phyloP scores from a whole-genome alignment of 129 eudicot species.

The Tanacetum coccineum region DNA sequence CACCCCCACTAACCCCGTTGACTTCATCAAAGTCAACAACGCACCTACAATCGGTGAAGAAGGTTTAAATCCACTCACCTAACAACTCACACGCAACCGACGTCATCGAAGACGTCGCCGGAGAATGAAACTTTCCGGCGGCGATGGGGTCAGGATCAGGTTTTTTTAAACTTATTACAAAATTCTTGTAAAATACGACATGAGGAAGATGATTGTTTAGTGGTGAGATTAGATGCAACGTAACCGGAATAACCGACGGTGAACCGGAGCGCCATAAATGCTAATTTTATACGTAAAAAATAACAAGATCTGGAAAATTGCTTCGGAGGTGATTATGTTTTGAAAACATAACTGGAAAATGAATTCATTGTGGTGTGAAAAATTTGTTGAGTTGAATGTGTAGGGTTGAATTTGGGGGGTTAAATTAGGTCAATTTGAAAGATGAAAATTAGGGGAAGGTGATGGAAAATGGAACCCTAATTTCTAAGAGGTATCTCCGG shows the following conservation, averaged over 20 bases:
- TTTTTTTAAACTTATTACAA: conserved; percentile 29
- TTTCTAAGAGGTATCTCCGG: conserved; percentile 13
- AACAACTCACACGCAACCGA: conserved; percentile 42
- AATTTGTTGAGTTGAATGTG: conserved; percentile 22
- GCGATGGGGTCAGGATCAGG: conserved; percentile 36
- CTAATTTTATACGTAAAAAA: conserved; percentile 31
- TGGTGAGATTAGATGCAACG: conserved; percentile 52
- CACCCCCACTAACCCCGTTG: conserved; percentile 36
- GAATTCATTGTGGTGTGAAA: conserved; percentile 40
- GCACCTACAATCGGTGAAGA: conserved; percentile 38
- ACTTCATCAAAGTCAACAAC: conserved; percentile 44
- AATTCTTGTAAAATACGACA: conserved; percentile 48
- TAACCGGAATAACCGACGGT: conserved; percentile 66
- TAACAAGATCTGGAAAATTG: conserved; percentile 43
- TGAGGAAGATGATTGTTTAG: conserved; percentile 33
- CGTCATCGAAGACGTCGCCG: conserved; percentile 19
- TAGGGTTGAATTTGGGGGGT: conserved; percentile 40
- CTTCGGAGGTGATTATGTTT: conserved; percentile 19
- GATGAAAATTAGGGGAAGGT: neutral
- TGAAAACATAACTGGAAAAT: conserved; percentile 19
- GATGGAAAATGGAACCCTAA: neutral
- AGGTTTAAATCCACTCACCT: conserved; percentile 21
- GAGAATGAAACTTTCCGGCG: conserved; percentile 11
- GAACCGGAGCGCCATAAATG: conserved; percentile 70
- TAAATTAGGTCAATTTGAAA: neutral